Evolutionary conservation across 169 alveolate genomes (phyloP), one percentile per base, ranked within the genome.

Genomic region (Cryptosporidium meleagridis): DNA sequence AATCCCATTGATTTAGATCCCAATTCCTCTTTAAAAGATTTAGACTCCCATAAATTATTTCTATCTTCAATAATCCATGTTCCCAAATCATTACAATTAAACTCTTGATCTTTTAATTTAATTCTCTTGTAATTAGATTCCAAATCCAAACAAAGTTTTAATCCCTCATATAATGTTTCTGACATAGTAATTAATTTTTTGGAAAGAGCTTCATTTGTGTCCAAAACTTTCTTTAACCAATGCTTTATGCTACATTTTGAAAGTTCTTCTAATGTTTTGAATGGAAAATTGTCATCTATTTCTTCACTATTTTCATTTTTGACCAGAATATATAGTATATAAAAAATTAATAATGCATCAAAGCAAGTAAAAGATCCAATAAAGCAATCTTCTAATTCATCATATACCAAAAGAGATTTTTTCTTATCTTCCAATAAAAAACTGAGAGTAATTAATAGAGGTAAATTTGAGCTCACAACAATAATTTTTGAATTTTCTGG

Each of bases 361-460:
- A 33, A 59, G 51, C 89, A 80, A 39, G 89, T 62, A 45, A 80
- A 80, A 14, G 80, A 45, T 14, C 89, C 89, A 26, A 41, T 31
- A 23, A 65, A 21, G 23, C 21, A 18, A n/a, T 80, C 80, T 18
- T 62, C 67, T 8, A 31, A 41, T 41, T 80, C 89, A 33, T 80
- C 75, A 44, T 80, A 80, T 23, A 80, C 75, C 21, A 80, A 26
- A 26, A 80, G 52, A 10, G 75, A 59, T 29, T 80, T 65, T 62
- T 80, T 80, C 68, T 80, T 59, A 58, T 80, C 89, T 7, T 80
- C 89, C 39, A 80, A 14, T 26, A 80, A 51, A 37, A 80, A 80
- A 44, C 89, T 59, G 26, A 80, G 31, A 29, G 70, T 67, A 61
- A 80, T 48, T 26, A 65, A 35, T 26, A 80, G 26, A 21, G 89